phyloP scores from a whole-genome alignment of 768 basidiomycete genomes.

The Russula compacta region DNA sequence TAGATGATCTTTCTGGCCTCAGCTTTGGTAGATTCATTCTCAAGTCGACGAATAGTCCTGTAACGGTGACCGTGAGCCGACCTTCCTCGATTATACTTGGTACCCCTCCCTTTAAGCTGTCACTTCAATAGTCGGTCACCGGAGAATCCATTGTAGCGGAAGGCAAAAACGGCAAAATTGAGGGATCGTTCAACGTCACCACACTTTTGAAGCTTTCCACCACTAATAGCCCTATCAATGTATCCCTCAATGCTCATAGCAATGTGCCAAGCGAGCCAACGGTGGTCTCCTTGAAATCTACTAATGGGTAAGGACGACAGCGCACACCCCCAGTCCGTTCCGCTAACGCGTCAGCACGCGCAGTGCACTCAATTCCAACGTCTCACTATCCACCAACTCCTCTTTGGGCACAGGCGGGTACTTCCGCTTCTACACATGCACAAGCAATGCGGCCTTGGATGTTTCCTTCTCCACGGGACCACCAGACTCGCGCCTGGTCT shows the following conservation, averaged over 20 bases:
- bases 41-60: conserved; percentile 1
- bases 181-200: conserved; percentile 1
- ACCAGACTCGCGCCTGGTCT: neutral
- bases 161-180: neutral
- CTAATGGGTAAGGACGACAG: neutral
- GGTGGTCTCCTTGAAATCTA: neutral
- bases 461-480: neutral
- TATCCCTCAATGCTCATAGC: neutral
- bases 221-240: neutral
- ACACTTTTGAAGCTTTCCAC: neutral
- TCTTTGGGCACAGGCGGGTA: neutral
- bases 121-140: neutral
- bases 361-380: neutral
- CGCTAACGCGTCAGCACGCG: neutral
- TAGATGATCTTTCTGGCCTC: neutral
- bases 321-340: too few relatives aligned
- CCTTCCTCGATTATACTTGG: neutral
- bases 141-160: neutral
- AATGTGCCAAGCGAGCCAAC: neutral
- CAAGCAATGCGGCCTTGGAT: neutral
- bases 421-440: conserved; percentile 1
- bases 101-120: neutral
- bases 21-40: neutral
- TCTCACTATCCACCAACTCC: neutral
- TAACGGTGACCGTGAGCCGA: neutral